Evolutionary conservation across 495 filamentous ascomycete species (phyloP).

Genomic region (Aspergillus ostianus): DNA sequence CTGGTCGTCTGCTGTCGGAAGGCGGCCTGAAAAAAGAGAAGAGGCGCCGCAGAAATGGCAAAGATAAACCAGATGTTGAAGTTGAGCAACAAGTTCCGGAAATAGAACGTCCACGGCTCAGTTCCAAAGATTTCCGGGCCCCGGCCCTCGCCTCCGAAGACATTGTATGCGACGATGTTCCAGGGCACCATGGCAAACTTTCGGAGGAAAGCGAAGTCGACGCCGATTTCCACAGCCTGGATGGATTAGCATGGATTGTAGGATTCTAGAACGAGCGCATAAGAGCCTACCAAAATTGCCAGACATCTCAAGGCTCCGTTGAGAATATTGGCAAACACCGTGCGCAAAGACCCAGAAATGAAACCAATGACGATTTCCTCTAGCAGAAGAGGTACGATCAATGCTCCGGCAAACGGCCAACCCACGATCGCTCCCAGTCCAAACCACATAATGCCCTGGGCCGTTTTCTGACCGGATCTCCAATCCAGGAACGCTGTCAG

Average conservation of each 20-base stretch:
- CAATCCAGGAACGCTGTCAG: conserved; percentile 86
- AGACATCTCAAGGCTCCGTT: conserved; percentile 67
- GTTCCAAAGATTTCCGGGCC: conserved; percentile 95
- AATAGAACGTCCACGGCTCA: conserved; percentile 96
- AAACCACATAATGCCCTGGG: conserved; percentile 86
- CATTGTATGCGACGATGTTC: conserved; percentile 95
- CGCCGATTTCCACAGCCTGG: conserved; percentile 55
- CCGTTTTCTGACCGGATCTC: conserved; percentile 69
- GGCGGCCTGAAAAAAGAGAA: conserved; percentile 50
- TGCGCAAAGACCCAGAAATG: conserved; percentile 56
- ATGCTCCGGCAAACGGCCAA: conserved; percentile 89
- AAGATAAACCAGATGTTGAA: conserved; percentile 93
- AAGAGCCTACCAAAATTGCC: conserved; percentile 63
- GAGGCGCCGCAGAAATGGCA: conserved; percentile 69
- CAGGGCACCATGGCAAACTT: conserved; percentile 75
- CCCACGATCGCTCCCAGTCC: conserved; percentile 85
- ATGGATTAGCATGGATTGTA: conserved; percentile 21
- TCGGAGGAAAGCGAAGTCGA: conserved; percentile 82
- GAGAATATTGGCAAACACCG: conserved; percentile 54
- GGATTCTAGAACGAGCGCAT: not conserved
- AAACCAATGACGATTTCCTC: conserved; percentile 69
- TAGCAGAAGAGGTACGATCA: conserved; percentile 76
- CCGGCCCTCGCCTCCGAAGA: conserved; percentile 71
- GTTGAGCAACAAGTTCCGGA: conserved; percentile 87
- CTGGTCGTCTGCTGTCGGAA: conserved; percentile 40